Base-by-base conservation (phyloP, 2,329 filamentous ascomycete genomes). In the Fusarium brachygibbosum region DNA sequence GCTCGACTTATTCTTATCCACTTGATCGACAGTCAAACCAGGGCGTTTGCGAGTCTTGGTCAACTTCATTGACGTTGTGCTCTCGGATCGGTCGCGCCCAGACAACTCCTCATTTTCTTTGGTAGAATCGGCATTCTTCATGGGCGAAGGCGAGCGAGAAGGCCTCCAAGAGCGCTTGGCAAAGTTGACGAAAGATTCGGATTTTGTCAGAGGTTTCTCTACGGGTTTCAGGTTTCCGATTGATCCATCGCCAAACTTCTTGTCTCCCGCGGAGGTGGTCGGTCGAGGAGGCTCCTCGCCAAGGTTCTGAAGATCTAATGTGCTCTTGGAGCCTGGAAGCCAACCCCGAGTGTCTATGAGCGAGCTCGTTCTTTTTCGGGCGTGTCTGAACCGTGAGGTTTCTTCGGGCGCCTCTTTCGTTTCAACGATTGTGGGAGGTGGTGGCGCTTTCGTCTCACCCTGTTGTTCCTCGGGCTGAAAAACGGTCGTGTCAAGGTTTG, bases 161-260 rank as follows among this genome's bases (percentile, higher is more conserved):
- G 80, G 76, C 21, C 84, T 83, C 86, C 85, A 88, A 40, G 85
- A 84, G 53, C 83, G 82, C 66, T 81, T 83, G 11, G 85, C 82
- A 71, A 87, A 83, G 64, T 80, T 83, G 49, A 82, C 81, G 68
- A 88, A 82, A 40, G 83, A 85, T 53, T 82, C 81, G 8, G 83
- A 80, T 32, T 82, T 77, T 4, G 78, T 78, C 50, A 78, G 78
- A 35, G 79, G 75, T 57, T 78, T 78, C 45, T 83, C 79, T 46
- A 76, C 52, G 17, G 74, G 75, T 50, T 76, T 75, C 29, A 75
- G 65, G 23, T 76, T 69, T 31, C 61, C 61, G 51, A 60, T 58
- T 42, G 64, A 55, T 46, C 58, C 70, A 53, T 62, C 62, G 25
- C 49, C 66, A 58, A 69, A 69, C 29, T 52, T 69, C 61, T 54